Percentiles rank a stretch among this genome's conserved stretches.
These are phyloP conservation scores for Geranomyces variabilis DNA, from an alignment of 192 early-diverging fungal genomes.

Conservation along the genomic window DNA sequence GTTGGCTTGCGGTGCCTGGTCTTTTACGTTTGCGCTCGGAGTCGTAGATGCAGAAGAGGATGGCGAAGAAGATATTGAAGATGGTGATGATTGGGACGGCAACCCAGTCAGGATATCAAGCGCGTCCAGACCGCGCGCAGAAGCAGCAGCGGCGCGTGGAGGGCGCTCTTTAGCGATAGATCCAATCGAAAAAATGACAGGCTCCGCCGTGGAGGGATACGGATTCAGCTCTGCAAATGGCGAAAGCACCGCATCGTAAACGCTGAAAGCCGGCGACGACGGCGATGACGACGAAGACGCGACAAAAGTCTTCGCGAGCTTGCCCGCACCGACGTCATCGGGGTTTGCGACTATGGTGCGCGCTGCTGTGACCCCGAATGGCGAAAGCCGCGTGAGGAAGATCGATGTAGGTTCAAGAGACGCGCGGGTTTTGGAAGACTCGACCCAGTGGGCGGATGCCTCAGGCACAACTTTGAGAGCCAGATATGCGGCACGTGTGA, in stretches of 20 bases:
- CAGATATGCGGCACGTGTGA: constrained; percentile 20
- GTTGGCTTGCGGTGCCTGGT: constrained; percentile 3
- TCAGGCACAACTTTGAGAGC: constrained; percentile 30
- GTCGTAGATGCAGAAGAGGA: not conserved
- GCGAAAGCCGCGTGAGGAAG: constrained; percentile 16
- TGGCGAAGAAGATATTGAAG: not conserved
- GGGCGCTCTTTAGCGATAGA: constrained; percentile 25
- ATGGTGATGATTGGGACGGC: not conserved
- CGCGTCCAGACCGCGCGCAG: not conserved
- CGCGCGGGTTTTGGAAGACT: not conserved
- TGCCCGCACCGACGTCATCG: constrained; percentile 16
- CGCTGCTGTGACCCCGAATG: constrained; percentile 26
- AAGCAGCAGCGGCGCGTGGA: no score
- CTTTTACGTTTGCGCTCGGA: not conserved
- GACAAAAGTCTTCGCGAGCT: constrained; percentile 1
- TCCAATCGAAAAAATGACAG: constrained; percentile 28
- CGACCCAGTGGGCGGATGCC: constrained; percentile 27
- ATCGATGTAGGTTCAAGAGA: not conserved
- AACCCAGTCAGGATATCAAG: constrained; percentile 15
- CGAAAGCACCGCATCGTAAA: constrained; percentile 20
- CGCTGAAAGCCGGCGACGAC: constrained; percentile 1
- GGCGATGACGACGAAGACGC: not conserved
- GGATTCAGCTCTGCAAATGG: constrained; percentile 15
- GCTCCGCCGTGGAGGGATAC: not conserved
- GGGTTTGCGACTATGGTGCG: constrained; percentile 14